Base-by-base conservation (phyloP, 768 basidiomycete species). In the Mycena pura region DNA sequence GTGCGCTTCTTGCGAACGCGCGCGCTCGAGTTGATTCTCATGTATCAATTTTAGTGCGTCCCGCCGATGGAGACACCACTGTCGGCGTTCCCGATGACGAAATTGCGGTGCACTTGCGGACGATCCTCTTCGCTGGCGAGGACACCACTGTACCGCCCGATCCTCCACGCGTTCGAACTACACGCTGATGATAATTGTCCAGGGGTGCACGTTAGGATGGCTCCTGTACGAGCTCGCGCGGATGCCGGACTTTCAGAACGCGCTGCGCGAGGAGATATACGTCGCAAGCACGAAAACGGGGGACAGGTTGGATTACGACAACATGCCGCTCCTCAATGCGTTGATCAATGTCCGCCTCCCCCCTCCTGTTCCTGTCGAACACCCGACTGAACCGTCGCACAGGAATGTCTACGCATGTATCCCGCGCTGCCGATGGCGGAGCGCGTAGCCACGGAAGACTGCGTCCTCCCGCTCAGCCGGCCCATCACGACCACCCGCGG, bases 381-480 rank as follows among this genome's bases (percentile, higher is more conserved):
- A 7, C 5, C 39, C 38, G 10, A 19, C 36, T 11, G 19, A 14
- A 17, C 38, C n/a, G 24, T 34, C 9, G 9, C 15, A 7, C 31
- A 63, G 62, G 62, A 63, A 40, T 50, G 39, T 22, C 62, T 63
- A 24, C 62, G 62, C 19, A 7, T 63, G 14, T 57, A 58, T 43
- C 46, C 62, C 5, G 45, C 56, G 3, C 47, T 63, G 6, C 62
- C 62, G 5, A 48, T 63, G 50, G 57, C 62, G 6, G 62, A 59
- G 7, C 55, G 61, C 47, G 31, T 60, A 19, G 62, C 62, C 14
- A 41, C 47, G 2, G 51, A 40, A 2, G 57, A 63, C 24, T 45
- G 56, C 17, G 46, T 63, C 34, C 51, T 63, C 11, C 62, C 62
- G 11, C 40, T 63, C 28, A 36, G 29, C 9, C 57, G 59, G 25